phyloP scores from a whole-genome alignment of 106 monocot genomes.

The Apostasia ramifera region DNA sequence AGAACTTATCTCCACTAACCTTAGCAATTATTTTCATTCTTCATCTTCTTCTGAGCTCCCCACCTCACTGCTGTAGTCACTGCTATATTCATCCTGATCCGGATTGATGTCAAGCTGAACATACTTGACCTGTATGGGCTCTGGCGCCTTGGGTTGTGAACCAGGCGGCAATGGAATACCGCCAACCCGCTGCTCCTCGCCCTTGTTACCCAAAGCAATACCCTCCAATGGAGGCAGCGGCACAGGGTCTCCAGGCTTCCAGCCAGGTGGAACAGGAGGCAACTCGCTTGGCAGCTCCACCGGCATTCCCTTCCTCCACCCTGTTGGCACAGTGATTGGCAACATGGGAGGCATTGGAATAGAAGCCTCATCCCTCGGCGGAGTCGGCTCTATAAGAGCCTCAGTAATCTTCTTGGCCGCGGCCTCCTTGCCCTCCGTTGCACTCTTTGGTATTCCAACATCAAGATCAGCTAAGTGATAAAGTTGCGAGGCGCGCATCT shows the following conservation, averaged over 20 bases:
- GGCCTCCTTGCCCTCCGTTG: slow-evolving; percentile 32
- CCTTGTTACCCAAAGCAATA: slow-evolving; percentile 21
- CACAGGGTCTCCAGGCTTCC: slow-evolving; percentile 93
- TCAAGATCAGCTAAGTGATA: slow-evolving; percentile 76
- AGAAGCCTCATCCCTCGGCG: slow-evolving; percentile 38
- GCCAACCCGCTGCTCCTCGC: slow-evolving; percentile 22
- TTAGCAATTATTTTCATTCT: slow-evolving; percentile 34
- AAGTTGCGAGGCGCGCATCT: slow-evolving; percentile 90
- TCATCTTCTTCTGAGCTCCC: slow-evolving; percentile 97
- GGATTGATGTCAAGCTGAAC: slow-evolving; percentile 89
- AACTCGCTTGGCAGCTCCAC: slow-evolving; percentile 55
- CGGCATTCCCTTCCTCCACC: slow-evolving; percentile 75
- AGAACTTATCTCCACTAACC: not conserved
- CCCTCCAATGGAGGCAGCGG: slow-evolving; percentile 52
- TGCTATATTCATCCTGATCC: slow-evolving; percentile 67
- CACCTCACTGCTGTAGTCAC: slow-evolving; percentile 89
- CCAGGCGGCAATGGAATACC: slow-evolving; percentile 8
- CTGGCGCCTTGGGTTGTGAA: slow-evolving; percentile 29
- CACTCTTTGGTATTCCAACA: slow-evolving; percentile 50
- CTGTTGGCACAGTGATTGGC: slow-evolving; percentile 49
- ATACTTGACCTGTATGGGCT: slow-evolving; percentile 71
- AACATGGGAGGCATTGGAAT: slow-evolving; percentile 20
- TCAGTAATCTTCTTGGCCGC: slow-evolving; percentile 9
- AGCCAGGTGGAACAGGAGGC: slow-evolving; percentile 71
- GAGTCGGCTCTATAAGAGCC: slow-evolving; percentile 54